Conservation (phyloP, 202 grass and related monocot species). For the Carex sylvatica region DNA sequence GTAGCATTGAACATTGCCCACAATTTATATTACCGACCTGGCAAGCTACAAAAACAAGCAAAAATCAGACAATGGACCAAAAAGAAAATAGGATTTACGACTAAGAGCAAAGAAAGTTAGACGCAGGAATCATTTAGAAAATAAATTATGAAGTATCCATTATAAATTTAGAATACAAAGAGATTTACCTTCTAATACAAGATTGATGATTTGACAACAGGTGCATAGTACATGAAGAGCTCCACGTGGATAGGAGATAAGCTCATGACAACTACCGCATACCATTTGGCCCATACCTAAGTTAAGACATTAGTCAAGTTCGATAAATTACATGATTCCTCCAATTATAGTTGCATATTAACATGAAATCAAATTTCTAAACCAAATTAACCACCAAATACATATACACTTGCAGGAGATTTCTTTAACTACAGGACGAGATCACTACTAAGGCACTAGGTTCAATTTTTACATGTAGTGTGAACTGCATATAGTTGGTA, state of each 20-base stretch:
- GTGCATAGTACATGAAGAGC: conserved; percentile 20
- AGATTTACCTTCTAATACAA: conserved; percentile 26
- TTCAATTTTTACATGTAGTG: background rate
- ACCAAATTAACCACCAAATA: background rate
- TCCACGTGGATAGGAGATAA: conserved; percentile 5
- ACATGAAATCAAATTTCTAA: background rate
- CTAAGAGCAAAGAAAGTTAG: background rate
- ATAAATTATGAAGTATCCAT: background rate
- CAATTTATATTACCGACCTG: conserved; percentile 72
- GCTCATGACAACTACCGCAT: conserved; percentile 16
- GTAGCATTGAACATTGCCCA: conserved; percentile 53
- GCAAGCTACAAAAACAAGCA: conserved; percentile 51
- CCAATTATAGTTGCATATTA: background rate
- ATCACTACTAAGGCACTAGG: background rate
- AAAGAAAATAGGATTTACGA: background rate
- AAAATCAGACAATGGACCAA: conserved; percentile 10
- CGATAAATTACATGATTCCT: background rate
- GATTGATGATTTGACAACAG: conserved; percentile 23
- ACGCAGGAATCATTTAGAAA: background rate
- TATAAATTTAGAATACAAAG: conserved; percentile 5
- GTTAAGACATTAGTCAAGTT: background rate
- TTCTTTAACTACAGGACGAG: background rate
- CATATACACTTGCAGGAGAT: background rate
- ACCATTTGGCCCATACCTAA: conserved; percentile 22
- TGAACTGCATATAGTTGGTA: background rate